Evolutionary conservation across 805 yeast genomes (phyloP).

Genomic region (Wickerhamiella azymoides): DNA sequence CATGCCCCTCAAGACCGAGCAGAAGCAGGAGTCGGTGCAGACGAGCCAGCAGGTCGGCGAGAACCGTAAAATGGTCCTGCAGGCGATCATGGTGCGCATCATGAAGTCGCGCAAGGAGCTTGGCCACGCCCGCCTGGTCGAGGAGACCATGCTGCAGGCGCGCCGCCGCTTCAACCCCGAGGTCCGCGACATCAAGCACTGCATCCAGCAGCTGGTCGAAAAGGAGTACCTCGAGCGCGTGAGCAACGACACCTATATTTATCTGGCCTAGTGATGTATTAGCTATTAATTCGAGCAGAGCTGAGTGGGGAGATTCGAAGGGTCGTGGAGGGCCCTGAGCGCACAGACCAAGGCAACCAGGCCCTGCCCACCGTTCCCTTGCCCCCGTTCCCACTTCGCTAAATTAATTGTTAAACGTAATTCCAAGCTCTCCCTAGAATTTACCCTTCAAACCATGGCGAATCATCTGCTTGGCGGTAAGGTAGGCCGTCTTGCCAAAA

Average conservation of each 20-base stretch:
- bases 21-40: slow-evolving; percentile 56
- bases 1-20: slow-evolving; percentile 42
- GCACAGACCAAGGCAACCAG: too few relatives aligned
- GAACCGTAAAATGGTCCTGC: slow-evolving; percentile 69
- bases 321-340: too few relatives aligned
- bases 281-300: too few relatives aligned
- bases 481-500: slow-evolving; percentile 49
- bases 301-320: too few relatives aligned
- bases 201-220: slow-evolving; percentile 73
- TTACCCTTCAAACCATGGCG: slow-evolving; percentile 56
- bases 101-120: slow-evolving; percentile 85
- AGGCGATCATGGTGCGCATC: slow-evolving; percentile 89
- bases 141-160: slow-evolving; percentile 79
- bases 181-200: slow-evolving; percentile 72
- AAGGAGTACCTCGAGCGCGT: slow-evolving; percentile 74
- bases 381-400: too few relatives aligned
- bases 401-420: too few relatives aligned
- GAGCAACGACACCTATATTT: slow-evolving; percentile 59
- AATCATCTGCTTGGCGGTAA: slow-evolving; percentile 70
- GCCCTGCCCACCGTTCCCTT: too few relatives aligned
- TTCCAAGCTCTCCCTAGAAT: too few relatives aligned
- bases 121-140: slow-evolving; percentile 65
- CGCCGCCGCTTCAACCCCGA: slow-evolving; percentile 72
- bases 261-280: slow-evolving; percentile 42
- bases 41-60: slow-evolving; percentile 72